Evolutionary conservation across 2,329 filamentous ascomycete genomes (phyloP).

Genomic region (Colletotrichum cereale): DNA sequence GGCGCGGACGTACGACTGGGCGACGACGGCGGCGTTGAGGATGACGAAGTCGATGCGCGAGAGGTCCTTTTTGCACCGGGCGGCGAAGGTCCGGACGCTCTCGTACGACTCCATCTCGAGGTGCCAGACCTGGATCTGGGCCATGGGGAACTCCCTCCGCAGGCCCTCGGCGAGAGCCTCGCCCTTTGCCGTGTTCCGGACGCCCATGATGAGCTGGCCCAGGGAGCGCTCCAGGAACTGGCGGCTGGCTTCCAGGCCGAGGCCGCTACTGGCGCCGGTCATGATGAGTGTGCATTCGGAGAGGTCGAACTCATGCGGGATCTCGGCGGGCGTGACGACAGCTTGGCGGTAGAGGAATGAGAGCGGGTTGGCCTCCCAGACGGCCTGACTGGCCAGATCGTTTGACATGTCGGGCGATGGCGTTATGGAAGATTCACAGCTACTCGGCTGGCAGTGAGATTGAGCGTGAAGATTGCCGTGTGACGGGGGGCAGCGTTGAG

Average conservation of each 20-base stretch:
- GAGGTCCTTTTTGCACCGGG: slow-evolving; percentile 22
- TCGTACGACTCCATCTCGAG: slow-evolving; percentile 41
- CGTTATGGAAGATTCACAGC: background rate
- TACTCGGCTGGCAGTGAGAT: background rate
- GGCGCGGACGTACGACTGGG: slow-evolving; percentile 19
- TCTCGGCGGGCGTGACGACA: slow-evolving; percentile 32
- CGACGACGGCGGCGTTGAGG: slow-evolving; percentile 41
- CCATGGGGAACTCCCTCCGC: slow-evolving; percentile 33
- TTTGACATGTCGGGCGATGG: slow-evolving; percentile 33
- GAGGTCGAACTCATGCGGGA: slow-evolving; percentile 29
- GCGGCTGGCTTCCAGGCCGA: slow-evolving; percentile 55
- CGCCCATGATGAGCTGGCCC: slow-evolving; percentile 55
- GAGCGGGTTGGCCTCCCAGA: slow-evolving; percentile 38
- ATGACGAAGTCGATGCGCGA: slow-evolving; percentile 38
- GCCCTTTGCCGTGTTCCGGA: slow-evolving; percentile 50
- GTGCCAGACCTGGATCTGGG: slow-evolving; percentile 37
- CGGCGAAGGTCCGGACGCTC: slow-evolving; percentile 37
- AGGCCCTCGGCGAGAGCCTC: slow-evolving; percentile 44
- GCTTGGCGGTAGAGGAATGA: slow-evolving; percentile 37
- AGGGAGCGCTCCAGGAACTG: slow-evolving; percentile 53
- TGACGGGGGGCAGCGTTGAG: background rate
- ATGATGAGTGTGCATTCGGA: slow-evolving; percentile 52
- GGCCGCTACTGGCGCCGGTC: slow-evolving; percentile 58
- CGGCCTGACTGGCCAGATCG: slow-evolving; percentile 30
- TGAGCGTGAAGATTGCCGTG: too few relatives aligned